A percentile compares a stretch with the other conserved stretches of the same genome.
phyloP scores from a whole-genome alignment of 768 basidiomycete genomes.

The Leucocoprinus leucothites region DNA sequence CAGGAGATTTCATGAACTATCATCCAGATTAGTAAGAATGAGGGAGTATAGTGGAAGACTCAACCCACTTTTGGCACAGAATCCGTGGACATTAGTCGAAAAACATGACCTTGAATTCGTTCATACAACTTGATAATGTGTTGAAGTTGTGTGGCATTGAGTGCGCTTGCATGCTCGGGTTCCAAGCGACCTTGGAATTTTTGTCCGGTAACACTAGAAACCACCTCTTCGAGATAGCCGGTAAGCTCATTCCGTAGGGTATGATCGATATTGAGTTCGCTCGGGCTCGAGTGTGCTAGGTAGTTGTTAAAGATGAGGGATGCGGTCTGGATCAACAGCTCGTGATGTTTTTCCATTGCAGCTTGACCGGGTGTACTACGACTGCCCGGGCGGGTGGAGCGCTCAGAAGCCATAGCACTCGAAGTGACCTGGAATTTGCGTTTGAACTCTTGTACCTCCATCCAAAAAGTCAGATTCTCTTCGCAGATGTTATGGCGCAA shows the following conservation, averaged over 20 bases:
- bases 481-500: slow-evolving; percentile 94
- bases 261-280: slow-evolving; percentile 98
- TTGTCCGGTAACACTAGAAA: slow-evolving; percentile 74
- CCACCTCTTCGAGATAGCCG: slow-evolving; percentile 88
- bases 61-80: slow-evolving; percentile 88
- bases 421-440: slow-evolving; percentile 95
- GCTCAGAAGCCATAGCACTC: slow-evolving; percentile 68
- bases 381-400: slow-evolving; percentile 32
- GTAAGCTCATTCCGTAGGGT: slow-evolving; percentile 92
- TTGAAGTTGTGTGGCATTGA: slow-evolving; percentile 96
- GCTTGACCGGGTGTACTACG: slow-evolving; percentile 68
- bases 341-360: slow-evolving; percentile 97
- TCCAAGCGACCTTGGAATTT: slow-evolving; percentile 78
- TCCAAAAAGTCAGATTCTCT: slow-evolving; percentile 96
- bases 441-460: slow-evolving; percentile 97
- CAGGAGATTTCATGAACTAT: slow-evolving; percentile 86
- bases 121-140: slow-evolving; percentile 92
- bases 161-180: slow-evolving; percentile 71
- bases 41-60: not conserved
- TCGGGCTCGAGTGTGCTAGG: slow-evolving; percentile 91
- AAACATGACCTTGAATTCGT: slow-evolving; percentile 95
- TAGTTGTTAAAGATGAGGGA: slow-evolving; percentile 94
- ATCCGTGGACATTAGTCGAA: slow-evolving; percentile 97
- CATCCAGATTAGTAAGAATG: slow-evolving; percentile 12
- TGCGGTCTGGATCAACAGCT: slow-evolving; percentile 90